These are phyloP conservation scores for Aspergillus fischeri DNA, from an alignment of 2,329 filamentous ascomycete genomes.

Conservation along the genomic window DNA sequence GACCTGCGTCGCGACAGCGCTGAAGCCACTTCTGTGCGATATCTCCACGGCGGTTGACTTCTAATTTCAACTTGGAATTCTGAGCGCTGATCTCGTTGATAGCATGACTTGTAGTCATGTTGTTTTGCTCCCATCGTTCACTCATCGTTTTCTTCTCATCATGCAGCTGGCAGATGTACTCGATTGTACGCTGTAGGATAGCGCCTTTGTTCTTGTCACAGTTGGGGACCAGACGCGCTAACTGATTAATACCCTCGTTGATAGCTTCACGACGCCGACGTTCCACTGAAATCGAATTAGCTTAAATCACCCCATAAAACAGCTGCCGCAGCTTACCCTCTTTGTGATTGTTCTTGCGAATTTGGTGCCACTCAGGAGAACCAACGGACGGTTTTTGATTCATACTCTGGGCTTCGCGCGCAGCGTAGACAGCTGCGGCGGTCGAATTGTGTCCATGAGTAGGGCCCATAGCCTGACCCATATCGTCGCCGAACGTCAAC, in stretches of 20 bases:
- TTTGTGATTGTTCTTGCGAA: conserved; percentile 97
- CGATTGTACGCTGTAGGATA: conserved; percentile 86
- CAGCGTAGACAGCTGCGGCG: conserved; percentile 54
- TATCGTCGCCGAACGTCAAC: conserved; percentile 38
- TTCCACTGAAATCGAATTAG: conserved; percentile 63
- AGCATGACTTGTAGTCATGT: conserved; percentile 43
- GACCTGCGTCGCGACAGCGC: conserved; percentile 44
- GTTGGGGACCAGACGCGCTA: conserved; percentile 94
- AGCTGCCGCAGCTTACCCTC: conserved; percentile 62
- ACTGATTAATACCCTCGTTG: conserved; percentile 97
- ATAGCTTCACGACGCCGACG: conserved; percentile 95
- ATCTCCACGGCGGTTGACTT: conserved; percentile 81
- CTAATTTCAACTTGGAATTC: conserved; percentile 91
- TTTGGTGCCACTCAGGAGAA: conserved; percentile 95
- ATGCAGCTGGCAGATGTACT: conserved; percentile 82
- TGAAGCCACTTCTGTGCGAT: conserved; percentile 50
- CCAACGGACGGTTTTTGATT: conserved; percentile 81
- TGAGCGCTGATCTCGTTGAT: conserved; percentile 85
- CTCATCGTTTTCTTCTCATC: conserved; percentile 43
- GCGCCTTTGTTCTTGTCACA: conserved; percentile 99
- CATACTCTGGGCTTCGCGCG: conserved; percentile 49
- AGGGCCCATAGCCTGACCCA: conserved; percentile 35
- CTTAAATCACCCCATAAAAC: conserved; percentile 8
- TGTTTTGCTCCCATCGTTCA: conserved; percentile 40
- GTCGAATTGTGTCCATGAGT: conserved; percentile 49